Percentiles rank a stretch among this genome's conserved stretches.
phyloP scores from a whole-genome alignment of 2,329 filamentous ascomycete species.

The Gnomoniopsis smithogilvyi region DNA sequence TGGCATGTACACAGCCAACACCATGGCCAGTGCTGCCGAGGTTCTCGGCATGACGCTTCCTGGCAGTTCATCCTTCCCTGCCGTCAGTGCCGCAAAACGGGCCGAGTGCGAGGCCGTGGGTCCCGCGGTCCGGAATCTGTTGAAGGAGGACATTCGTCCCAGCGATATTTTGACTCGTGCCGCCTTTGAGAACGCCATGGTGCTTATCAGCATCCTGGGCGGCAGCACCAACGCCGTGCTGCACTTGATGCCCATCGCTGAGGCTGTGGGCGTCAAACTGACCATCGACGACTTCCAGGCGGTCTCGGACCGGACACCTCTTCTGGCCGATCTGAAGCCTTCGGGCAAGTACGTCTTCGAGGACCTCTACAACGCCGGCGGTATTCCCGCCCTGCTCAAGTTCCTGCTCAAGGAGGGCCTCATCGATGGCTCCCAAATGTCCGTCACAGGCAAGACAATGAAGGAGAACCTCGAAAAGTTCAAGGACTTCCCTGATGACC shows the following conservation, averaged over 20 bases:
- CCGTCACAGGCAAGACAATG: constrained; percentile 86
- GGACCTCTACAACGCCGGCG: constrained; percentile 80
- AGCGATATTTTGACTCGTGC: constrained; percentile 75
- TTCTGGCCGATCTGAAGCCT: constrained; percentile 80
- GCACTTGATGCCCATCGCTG: constrained; percentile 79
- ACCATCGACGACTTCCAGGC: constrained; percentile 84
- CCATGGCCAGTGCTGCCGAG: constrained; percentile 72
- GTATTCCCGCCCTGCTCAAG: constrained; percentile 83
- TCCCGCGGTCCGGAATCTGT: constrained; percentile 68
- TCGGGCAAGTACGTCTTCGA: constrained; percentile 87
- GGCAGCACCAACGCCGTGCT: constrained; percentile 85
- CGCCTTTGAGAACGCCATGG: constrained; percentile 84
- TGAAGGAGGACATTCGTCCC: constrained; percentile 74
- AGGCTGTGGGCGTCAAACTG: constrained; percentile 76
- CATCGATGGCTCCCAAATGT: constrained; percentile 75
- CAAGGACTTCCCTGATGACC: constrained; percentile 70
- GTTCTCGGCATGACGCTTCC: constrained; percentile 76
- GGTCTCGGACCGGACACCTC: constrained; percentile 74
- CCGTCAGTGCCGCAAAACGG: constrained; percentile 68
- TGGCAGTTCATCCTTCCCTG: constrained; percentile 76
- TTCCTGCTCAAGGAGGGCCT: constrained; percentile 80
- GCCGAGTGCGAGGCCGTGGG: constrained; percentile 72
- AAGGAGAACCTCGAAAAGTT: constrained; percentile 79
- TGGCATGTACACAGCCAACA: constrained; percentile 81
- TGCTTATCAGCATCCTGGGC: constrained; percentile 76